phyloP scores from a whole-genome alignment of 768 basidiomycete genomes.

The Russula brevipes region DNA sequence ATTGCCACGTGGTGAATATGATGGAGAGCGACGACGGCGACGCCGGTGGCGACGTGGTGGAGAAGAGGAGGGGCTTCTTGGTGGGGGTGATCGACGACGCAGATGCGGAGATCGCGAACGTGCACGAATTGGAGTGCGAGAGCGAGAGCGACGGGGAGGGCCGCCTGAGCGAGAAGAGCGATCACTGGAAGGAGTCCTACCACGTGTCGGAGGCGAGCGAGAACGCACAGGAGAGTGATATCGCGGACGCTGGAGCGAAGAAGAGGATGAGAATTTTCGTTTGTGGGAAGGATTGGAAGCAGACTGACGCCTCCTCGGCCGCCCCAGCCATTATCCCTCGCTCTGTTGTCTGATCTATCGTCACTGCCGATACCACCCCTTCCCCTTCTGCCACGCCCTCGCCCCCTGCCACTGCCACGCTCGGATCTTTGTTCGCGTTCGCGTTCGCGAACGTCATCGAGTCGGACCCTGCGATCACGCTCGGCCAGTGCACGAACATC shows the following conservation, averaged over 20 bases:
- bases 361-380: conserved; percentile 45
- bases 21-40: conserved; percentile 43
- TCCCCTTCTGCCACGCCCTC: conserved; percentile 51
- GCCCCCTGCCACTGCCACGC: conserved; percentile 49
- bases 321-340: conserved; percentile 62
- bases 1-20: conserved; percentile 45
- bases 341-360: conserved; percentile 37
- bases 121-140: conserved; percentile 25
- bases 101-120: conserved; percentile 18
- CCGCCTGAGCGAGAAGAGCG: conserved; percentile 40
- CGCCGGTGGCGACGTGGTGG: conserved; percentile 33
- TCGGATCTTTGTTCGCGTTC: conserved; percentile 48
- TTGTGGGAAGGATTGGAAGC: conserved; percentile 22
- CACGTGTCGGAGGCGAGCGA: conserved; percentile 27
- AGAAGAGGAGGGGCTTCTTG: conserved; percentile 23
- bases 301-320: conserved; percentile 49
- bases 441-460: conserved; percentile 66
- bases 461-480: conserved; percentile 58
- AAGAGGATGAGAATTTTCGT: conserved; percentile 24
- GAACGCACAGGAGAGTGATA: conserved; percentile 41
- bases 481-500: conserved; percentile 66
- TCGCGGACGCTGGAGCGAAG: conserved; percentile 41
- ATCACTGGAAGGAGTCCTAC: conserved; percentile 31
- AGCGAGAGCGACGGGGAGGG: conserved; percentile 34
- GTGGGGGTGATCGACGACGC: conserved; percentile 27